Conservation (phyloP, 768 basidiomycete genomes). For the Tylopilus subfusipes region DNA sequence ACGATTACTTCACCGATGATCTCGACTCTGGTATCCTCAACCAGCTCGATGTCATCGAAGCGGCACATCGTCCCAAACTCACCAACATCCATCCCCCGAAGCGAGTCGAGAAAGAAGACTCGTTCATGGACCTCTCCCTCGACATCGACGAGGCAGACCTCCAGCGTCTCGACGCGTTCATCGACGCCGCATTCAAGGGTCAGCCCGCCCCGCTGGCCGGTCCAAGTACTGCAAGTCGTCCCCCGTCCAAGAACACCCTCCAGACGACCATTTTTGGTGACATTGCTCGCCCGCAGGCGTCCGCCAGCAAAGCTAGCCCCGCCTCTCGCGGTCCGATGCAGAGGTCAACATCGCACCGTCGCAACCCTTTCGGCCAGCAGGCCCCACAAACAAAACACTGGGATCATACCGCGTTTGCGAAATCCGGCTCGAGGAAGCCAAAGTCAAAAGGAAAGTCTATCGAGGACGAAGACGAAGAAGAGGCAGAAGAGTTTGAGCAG, state of each 20-base stretch:
- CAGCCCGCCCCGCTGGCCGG: constrained; percentile 42
- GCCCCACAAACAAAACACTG: constrained; percentile 75
- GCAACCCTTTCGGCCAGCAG: constrained; percentile 49
- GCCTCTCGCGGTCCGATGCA: constrained; percentile 36
- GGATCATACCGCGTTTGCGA: constrained; percentile 88
- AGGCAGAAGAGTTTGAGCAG: constrained; percentile 70
- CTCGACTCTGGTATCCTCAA: constrained; percentile 56
- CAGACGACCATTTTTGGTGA: constrained; percentile 71
- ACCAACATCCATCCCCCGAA: constrained; percentile 2
- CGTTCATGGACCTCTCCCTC: constrained; percentile 50
- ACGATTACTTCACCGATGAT: constrained; percentile 70
- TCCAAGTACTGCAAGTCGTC: constrained; percentile 25
- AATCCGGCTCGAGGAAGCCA: constrained; percentile 62
- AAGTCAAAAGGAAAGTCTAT: constrained; percentile 54
- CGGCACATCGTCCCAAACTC: constrained; percentile 39
- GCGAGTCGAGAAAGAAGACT: constrained; percentile 37
- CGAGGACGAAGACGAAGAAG: constrained; percentile 57
- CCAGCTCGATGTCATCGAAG: constrained; percentile 70
- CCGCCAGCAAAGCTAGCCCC: constrained; percentile 28
- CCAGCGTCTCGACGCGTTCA: constrained; percentile 49
- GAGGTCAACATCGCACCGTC: constrained; percentile 40
- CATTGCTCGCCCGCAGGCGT: constrained; percentile 36
- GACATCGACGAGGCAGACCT: constrained; percentile 58
- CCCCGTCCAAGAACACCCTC: constrained; percentile 37
- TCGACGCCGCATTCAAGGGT: constrained; percentile 45